A percentile compares a stretch with the other conserved stretches of the same genome.
Conservation (phyloP, 1,284 basidiomycete species). For the Cutaneotrichosporon cavernicola region DNA sequence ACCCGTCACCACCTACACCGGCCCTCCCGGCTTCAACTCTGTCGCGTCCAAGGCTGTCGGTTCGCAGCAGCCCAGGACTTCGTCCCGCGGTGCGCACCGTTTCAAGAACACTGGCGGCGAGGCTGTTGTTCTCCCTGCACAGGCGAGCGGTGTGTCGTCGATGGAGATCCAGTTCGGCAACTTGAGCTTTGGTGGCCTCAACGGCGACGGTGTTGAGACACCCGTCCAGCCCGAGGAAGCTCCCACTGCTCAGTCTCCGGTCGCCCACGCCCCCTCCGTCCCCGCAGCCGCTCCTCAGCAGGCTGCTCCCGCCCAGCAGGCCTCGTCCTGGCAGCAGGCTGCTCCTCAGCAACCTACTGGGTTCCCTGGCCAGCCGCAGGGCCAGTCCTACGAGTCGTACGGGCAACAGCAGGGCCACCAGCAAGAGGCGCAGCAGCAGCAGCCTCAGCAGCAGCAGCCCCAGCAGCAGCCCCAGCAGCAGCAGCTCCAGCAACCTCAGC, state of each 20-base stretch:
- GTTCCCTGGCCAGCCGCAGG: slow-evolving; percentile 40
- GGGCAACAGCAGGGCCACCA: slow-evolving; percentile 32
- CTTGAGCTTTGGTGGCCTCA: slow-evolving; percentile 52
- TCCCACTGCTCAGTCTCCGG: slow-evolving; percentile 25
- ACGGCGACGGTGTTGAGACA: slow-evolving; percentile 50
- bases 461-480: too few relatives aligned
- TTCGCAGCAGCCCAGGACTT: slow-evolving; percentile 39
- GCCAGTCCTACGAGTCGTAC: slow-evolving; percentile 39
- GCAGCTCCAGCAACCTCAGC: slow-evolving; percentile 16
- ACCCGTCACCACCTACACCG: slow-evolving; percentile 50
- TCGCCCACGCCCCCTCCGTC: slow-evolving; percentile 14
- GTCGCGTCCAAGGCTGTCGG: slow-evolving; percentile 33
- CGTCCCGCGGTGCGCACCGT: slow-evolving; percentile 48
- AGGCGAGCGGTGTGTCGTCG: slow-evolving; percentile 37
- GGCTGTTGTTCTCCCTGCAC: slow-evolving; percentile 51
- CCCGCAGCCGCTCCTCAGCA: slow-evolving; percentile 21
- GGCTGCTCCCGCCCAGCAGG: slow-evolving; percentile 13
- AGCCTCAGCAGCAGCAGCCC: slow-evolving; percentile 27
- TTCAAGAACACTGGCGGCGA: slow-evolving; percentile 52
- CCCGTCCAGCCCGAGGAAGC: slow-evolving; percentile 31
- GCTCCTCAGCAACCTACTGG: slow-evolving; percentile 31
- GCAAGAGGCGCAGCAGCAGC: slow-evolving; percentile 31
- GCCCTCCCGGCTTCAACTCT: slow-evolving; percentile 54
- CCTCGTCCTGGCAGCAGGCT: slow-evolving; percentile 22
- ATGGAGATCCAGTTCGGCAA: slow-evolving; percentile 55